Base-by-base conservation (phyloP, 345 rosid species). In the Gossypium rotundifolium region DNA sequence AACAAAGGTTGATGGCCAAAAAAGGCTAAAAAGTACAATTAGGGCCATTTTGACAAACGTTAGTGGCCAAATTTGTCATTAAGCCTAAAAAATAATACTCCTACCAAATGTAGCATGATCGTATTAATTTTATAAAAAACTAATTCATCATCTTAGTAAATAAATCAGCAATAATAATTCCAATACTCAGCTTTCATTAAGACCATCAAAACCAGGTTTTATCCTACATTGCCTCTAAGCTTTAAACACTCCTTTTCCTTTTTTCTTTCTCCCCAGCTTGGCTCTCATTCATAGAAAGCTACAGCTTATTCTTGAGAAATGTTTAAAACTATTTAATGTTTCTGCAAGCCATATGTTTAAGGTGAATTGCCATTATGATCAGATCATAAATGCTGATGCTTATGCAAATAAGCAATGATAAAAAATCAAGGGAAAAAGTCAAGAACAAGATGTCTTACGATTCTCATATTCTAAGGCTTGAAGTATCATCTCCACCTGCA, bases 391-490 rank as follows among this genome's bases (percentile, higher is more conserved):
- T 0, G 29, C 48, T 4, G 16, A 70, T 29, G 17, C 40, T 10
- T 9, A 29, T 69, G 40, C 9, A 33, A 11, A 17, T 14, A 69
- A 51, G 59, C 44, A 69, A 29, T 49, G 2, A 20, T 10, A 49
- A 14, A 33, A 52, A 20, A 58, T 8, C 10, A 58, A 29, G 42
- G 27, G 14, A 1, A 46, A 59, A 44, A 45, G 3, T 0, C 11
- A 16, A 58, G 14, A 60, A 57, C n/a, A 49, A 1, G 48, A 62
- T 68, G 17, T 16, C 85, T 80, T 76, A 92, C 98, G 98, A 23
- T 82, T 89, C 84, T 94, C 97, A 63, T 94, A 94, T 80, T 94
- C 98, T 75, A 92, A 81, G 54, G 97, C 98, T 87, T 94, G 98
- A 79, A 94, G 93, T 85, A 94, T 92, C 98, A 94, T 86, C 88